Evolutionary conservation across 345 rosid genomes (phyloP).

Genomic region (Rubroshorea leprosula): DNA sequence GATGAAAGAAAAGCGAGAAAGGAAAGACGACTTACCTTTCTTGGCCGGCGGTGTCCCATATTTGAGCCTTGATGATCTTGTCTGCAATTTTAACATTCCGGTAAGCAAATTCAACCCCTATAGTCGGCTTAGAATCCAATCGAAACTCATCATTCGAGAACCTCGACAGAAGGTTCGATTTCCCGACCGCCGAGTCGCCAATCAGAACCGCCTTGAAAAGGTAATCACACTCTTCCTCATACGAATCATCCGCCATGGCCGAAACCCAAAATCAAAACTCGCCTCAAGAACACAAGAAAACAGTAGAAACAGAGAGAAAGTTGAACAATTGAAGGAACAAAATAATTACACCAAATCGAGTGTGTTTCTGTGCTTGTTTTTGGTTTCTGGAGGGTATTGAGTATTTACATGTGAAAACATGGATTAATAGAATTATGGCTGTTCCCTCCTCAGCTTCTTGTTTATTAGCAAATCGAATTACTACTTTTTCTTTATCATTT

Average conservation of each 20-base stretch:
- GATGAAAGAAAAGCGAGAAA: too few species aligned
- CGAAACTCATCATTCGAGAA: conserved; percentile 68
- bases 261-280: background rate
- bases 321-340: background rate
- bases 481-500: background rate
- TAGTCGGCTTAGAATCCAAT: conserved; percentile 84
- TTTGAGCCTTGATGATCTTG: conserved; percentile 78
- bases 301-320: background rate
- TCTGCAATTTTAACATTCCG: conserved; percentile 54
- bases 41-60: conserved; percentile 95
- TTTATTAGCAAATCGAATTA: too few species aligned
- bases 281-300: background rate
- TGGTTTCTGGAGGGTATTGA: conserved; percentile 13
- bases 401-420: conserved; percentile 30
- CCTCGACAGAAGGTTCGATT: conserved; percentile 78
- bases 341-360: conserved; percentile 3
- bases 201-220: conserved; percentile 77
- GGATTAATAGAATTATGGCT: conserved; percentile 16
- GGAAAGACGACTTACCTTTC: conserved; percentile 46
- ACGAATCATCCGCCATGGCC: conserved; percentile 39
- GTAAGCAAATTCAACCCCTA: conserved; percentile 86
- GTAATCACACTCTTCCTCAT: conserved; percentile 83
- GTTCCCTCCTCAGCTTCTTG: too few species aligned
- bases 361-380: background rate
- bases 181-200: conserved; percentile 83